Base-by-base conservation (phyloP, 2,329 filamentous ascomycete species). In the Cladosporium oxysporum region DNA sequence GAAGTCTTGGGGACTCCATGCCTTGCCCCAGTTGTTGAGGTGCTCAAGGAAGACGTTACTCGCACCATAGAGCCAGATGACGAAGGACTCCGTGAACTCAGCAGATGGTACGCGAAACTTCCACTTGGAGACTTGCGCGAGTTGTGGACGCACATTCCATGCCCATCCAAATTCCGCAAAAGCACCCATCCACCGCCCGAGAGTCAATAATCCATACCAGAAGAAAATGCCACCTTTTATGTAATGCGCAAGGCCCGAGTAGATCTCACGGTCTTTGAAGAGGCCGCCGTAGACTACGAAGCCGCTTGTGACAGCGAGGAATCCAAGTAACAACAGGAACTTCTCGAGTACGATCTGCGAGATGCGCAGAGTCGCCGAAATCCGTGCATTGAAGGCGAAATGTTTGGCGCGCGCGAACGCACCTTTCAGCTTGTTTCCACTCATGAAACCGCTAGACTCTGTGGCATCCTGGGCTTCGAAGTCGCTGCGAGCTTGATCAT, bases 191-290 rank as follows among this genome's bases (percentile, higher is more conserved):
- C 92, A 97, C 65, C 94, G 89, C 33, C 92, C 93, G 4, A 98
- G 83, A 0, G 92, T 96, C 67, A 97, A 80, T 23, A 97, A 79
- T 10, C 94, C 94, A 69, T 96, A 91, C 89, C 92, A 95, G 80
- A 97, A 92, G 82, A 98, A 98, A 64, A 98, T 90, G 3, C 91
- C 91, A 55, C 94, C 94, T 77, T 98, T 98, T 77, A 97, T 88
- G 81, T 92, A 97, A 76, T 98, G 94, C 8, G 94, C 94, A 50
- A 97, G 83, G 1, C 94, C 92, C 71, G 89, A 93, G 82, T 94
- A 96, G 66, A 97, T 82, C 2, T 83, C 67, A 2, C 69, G 66
- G n/a, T 69, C 58, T 28, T 71, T 69, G 77, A 95, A 95, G 70
- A 97, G 90, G 31, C 93, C 91, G 29, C 88, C 91, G 74, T 91